Evolutionary conservation across 2,329 filamentous ascomycete species (phyloP), one percentile per base, ranked within the genome.

Genomic region (Talaromyces sp.): DNA sequence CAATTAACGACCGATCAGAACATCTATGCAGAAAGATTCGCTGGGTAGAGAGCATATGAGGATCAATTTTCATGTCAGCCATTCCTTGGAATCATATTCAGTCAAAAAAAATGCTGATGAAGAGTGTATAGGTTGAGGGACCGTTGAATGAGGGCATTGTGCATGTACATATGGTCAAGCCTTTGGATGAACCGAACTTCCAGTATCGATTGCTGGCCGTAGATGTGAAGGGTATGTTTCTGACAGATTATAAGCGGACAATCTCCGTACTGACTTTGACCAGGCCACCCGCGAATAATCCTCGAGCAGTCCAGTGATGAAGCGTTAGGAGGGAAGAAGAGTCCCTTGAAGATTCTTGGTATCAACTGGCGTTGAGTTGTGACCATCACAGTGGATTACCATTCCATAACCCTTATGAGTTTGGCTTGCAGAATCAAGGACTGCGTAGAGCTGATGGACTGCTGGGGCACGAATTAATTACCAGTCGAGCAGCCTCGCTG

Each of bases 151-250:
- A 85, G 31, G 94, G 93, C 14, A 82, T 88, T 0, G 93, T 92
- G 7, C 83, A 88, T 69, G 80, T 96, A 62, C 92, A 97, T 75
- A 87, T 97, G 84, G 84, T 89, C 56, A 92, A 88, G 76, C 82
- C 82, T 41, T 82, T 85, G 1, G 87, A 87, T 37, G 83, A 88
- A 43, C 78, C 82, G 60, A 88, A 92, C 47, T 93, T 88, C 74
- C 85, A 91, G 71, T 97, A 97, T 78, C 87, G 88, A 73, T 88
- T 92, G 73, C 82, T 98, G 48, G 90, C 88, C 61, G 75, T 98
- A 56, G 93, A 97, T 76, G 86, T 96, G 31, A 88, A 85, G 70
- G 92, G 91, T 68, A 72, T 24, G 19, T 19, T 61, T 6, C 31
- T 19, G 6, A 22, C 22, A 8, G 16, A 45, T 6, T 10, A 22